phyloP scores from a whole-genome alignment of 306 rosid genomes.

The Lathyrus sativus region DNA sequence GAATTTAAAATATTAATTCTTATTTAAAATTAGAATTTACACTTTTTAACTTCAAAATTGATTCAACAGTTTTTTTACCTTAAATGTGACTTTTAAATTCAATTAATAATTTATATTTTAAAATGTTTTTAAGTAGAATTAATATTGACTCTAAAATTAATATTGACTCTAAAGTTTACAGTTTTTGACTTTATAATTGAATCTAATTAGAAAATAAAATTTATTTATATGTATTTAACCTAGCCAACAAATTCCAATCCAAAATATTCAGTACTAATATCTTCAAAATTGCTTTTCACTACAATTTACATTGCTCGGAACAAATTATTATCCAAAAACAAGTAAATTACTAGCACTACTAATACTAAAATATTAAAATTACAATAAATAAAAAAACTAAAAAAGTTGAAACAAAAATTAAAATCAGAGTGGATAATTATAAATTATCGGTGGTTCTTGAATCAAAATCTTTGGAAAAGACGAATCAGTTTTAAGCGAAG shows the following conservation, averaged over 20 bases:
- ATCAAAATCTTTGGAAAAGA: conserved; percentile 44
- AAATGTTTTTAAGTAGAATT: too few species aligned
- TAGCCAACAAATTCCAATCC: neutral
- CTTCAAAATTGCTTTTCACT: neutral
- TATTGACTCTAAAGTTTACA: too few species aligned
- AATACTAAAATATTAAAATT: neutral
- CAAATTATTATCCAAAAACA: conserved; percentile 26
- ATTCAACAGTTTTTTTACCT: too few species aligned
- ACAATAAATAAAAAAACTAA: neutral
- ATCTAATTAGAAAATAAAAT: too few species aligned
- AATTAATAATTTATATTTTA: too few species aligned
- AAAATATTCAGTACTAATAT: neutral
- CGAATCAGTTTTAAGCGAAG: conserved; percentile 51
- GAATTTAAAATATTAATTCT: too few species aligned
- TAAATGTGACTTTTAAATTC: too few species aligned
- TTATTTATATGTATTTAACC: too few species aligned
- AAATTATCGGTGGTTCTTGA: conserved; percentile 49
- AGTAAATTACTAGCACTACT: neutral
- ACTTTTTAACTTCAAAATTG: too few species aligned
- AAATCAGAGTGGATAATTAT: neutral
- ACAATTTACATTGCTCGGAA: conserved; percentile 21
- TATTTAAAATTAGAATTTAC: too few species aligned
- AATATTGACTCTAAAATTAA: too few species aligned
- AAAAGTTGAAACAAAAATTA: neutral
- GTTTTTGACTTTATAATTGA: too few species aligned